These are phyloP conservation scores for Salix viminalis DNA, from an alignment of 345 rosid species.

Conservation along the genomic window DNA sequence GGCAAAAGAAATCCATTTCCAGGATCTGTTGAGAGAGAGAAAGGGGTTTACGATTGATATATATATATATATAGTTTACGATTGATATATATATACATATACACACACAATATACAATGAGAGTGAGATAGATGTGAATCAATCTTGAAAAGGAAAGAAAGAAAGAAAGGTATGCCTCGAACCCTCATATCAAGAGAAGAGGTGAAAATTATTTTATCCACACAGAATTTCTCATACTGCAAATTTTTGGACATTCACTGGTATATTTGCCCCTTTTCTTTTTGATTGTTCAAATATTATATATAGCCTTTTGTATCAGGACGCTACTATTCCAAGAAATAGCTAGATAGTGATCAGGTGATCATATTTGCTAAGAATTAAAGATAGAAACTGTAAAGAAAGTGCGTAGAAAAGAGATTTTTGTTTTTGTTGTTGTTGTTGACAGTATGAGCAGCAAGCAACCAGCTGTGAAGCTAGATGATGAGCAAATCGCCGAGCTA, in stretches of 20 bases:
- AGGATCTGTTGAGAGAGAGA: not conserved
- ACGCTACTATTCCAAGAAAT: not conserved
- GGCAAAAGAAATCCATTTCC: not conserved
- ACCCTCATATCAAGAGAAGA: not conserved
- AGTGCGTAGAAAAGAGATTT: not conserved
- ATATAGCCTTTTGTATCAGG: not conserved
- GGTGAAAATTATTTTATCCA: not conserved
- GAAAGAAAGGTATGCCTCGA: not conserved
- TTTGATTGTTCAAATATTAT: not conserved
- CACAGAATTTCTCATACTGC: not conserved
- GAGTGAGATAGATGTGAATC: not conserved
- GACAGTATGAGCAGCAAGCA: slow-evolving; percentile 1
- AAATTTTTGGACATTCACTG: not conserved
- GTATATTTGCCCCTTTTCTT: not conserved
- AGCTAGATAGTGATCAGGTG: not conserved
- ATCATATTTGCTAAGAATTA: not conserved
- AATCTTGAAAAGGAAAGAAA: not conserved
- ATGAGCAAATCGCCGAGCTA: slow-evolving; percentile 70
- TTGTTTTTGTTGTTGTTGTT: not conserved
- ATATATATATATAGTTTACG: too few relatives aligned
- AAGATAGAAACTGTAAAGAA: not conserved
- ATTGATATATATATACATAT: too few relatives aligned
- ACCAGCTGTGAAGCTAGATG: slow-evolving; percentile 46
- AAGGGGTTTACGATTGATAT: not conserved
- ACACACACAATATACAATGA: too few relatives aligned